A percentile compares a stretch with the other conserved stretches of the same genome.
Evolutionary conservation across 345 rosid genomes (phyloP).

Genomic region (Sonneratia caseolaris): DNA sequence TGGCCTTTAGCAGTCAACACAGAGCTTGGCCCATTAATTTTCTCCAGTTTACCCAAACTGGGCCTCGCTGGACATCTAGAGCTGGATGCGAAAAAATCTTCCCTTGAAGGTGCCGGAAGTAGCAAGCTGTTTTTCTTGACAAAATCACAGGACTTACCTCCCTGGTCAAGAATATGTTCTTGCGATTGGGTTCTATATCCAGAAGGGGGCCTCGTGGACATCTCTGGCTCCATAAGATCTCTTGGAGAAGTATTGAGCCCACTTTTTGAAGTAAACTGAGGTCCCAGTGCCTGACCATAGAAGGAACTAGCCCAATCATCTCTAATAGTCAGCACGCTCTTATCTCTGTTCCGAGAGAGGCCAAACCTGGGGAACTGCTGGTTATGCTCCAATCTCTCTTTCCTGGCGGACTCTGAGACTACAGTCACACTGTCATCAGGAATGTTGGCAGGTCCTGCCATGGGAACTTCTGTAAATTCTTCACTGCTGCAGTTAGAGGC

Average conservation of each 20-base stretch:
- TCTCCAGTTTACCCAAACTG: slow-evolving; percentile 15
- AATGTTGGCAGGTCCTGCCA: slow-evolving; percentile 15
- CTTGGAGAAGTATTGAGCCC: slow-evolving; percentile 3
- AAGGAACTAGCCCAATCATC: slow-evolving; percentile 1
- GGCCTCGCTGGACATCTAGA: slow-evolving; percentile 27
- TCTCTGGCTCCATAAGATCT: slow-evolving; percentile 1
- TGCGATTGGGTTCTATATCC: slow-evolving; percentile 14
- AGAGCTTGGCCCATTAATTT: slow-evolving; percentile 13
- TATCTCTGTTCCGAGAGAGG: slow-evolving; percentile 8
- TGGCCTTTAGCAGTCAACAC: slow-evolving; percentile 16
- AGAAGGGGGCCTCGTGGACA: slow-evolving; percentile 12
- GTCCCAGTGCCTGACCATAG: not conserved
- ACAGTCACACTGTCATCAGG: slow-evolving; percentile 13
- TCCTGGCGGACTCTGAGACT: slow-evolving; percentile 13
- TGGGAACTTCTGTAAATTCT: slow-evolving; percentile 15
- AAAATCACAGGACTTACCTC: slow-evolving; percentile 17
- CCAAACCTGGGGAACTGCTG: slow-evolving; percentile 21
- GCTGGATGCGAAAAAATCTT: slow-evolving; percentile 27
- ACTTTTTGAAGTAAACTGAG: not conserved
- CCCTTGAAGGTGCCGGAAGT: slow-evolving; percentile 17
- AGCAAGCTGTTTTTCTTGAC: slow-evolving; percentile 13
- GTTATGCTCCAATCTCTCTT: slow-evolving; percentile 18
- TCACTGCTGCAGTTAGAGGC: slow-evolving; percentile 14
- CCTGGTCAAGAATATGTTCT: slow-evolving; percentile 13
- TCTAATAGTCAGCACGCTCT: slow-evolving; percentile 9